Evolutionary conservation across 2,329 filamentous ascomycete genomes (phyloP).

Genomic region (Botryotinia globosa): DNA sequence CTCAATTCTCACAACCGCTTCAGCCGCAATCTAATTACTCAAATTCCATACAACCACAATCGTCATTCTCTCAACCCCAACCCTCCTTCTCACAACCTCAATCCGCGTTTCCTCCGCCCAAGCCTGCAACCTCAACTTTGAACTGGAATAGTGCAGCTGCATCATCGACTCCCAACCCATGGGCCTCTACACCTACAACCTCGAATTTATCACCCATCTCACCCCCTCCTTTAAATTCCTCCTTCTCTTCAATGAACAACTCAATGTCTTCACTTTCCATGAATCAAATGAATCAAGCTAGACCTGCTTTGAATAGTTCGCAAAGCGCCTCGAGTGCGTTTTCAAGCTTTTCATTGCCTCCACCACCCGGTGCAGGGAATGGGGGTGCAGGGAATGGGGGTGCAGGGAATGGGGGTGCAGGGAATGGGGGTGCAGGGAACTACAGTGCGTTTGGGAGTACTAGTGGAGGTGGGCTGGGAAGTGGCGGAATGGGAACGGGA

Average conservation of each 20-base stretch:
- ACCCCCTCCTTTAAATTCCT: neutral
- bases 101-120: conserved; percentile 24
- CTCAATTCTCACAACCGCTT: conserved; percentile 60
- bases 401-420: conserved; percentile 15
- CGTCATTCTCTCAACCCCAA: conserved; percentile 39
- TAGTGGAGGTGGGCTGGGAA: conserved; percentile 27
- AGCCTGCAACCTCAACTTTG: conserved; percentile 37
- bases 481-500: conserved; percentile 19
- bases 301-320: conserved; percentile 41
- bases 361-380: conserved; percentile 27
- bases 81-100: conserved; percentile 18
- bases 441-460: conserved; percentile 30
- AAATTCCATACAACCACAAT: conserved; percentile 13
- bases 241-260: conserved; percentile 40
- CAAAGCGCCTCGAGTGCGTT: conserved; percentile 46
- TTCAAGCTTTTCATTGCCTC: conserved; percentile 38
- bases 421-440: conserved; percentile 13
- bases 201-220: conserved; percentile 8
- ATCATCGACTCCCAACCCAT: conserved; percentile 46
- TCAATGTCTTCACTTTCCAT: conserved; percentile 51
- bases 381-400: conserved; percentile 21
- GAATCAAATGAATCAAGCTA: conserved; percentile 38
- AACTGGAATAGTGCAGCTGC: conserved; percentile 49
- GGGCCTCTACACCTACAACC: conserved; percentile 43
- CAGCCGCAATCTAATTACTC: conserved; percentile 30